Evolutionary conservation across 495 filamentous ascomycete genomes (phyloP), one percentile per base, ranked within the genome.

Genomic region (Endocarpon pusillum): DNA sequence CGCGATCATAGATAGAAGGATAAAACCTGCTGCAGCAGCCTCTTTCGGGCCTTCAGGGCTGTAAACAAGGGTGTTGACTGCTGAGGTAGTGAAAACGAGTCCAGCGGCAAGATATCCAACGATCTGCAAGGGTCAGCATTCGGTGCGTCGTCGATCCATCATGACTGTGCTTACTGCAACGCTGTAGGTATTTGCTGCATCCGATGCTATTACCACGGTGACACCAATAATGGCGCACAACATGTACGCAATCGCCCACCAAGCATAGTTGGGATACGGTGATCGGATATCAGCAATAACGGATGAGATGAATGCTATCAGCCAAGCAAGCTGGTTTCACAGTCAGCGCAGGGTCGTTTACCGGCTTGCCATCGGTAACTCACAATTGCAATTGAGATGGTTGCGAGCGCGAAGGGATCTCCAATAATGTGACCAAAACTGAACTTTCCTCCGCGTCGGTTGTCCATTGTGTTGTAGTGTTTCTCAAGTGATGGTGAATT

Each of bases 331-430:
- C 86, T 94, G 53, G 48, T 35, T 12, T 21, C 17, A n/a, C 16
- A 33, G 31, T 41, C 29, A 38, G 33, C 12, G 19, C 21, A 22
- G 23, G 19, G 20, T 17, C 34, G 21, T 26, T n/a, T n/a, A n/a
- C n/a, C n/a, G 37, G 38, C 19, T 32, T 26, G 24, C 26, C 10
- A 18, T 25, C 34, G 33, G 27, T 15, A 14, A 69, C 83, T 54
- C 71, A 94, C 86, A 41, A 79, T 64, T 37, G 85, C 73, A 55
- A 99, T 94, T 19, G 84, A 92, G 25, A 89, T 70, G 11, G 89
- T 99, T 26, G 85, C 84, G 25, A 96, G 69, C 33, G 89, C 86
- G 59, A 99, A 94, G 2, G 91, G 91, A 59, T 96, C 87, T 44
- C 89, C 89, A 32, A 94, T 62, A 35, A 96, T 81, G 54, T 94